Percentiles rank a stretch among this genome's conserved stretches.
Conservation (phyloP, 129 eudicot genomes). For the Pulicaria dysenterica region DNA sequence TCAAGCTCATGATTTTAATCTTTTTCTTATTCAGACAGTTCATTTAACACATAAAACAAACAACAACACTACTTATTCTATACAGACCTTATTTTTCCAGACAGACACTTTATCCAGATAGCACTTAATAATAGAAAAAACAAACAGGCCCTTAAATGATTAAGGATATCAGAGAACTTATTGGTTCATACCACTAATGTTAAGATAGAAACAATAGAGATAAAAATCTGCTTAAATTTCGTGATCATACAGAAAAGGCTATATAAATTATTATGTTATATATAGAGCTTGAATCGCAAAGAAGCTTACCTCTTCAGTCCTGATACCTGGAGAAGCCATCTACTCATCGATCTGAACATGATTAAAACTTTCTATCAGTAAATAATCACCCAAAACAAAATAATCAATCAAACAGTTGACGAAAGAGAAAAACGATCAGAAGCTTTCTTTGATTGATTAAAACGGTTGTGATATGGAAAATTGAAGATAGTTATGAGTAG, state of each 20-base stretch:
- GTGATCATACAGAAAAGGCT: not conserved
- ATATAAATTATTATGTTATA: not conserved
- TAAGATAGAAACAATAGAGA: not conserved
- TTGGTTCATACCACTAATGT: not conserved
- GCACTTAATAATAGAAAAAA: too few species aligned
- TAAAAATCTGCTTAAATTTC: not conserved
- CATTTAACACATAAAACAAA: too few species aligned
- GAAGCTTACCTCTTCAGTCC: slow-evolving; percentile 85
- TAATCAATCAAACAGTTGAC: not conserved
- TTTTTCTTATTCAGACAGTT: too few species aligned
- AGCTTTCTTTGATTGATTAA: slow-evolving; percentile 23
- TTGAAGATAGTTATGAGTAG: slow-evolving; percentile 15
- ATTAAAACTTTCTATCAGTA: not conserved
- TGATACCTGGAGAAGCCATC: slow-evolving; percentile 80
- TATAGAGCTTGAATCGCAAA: not conserved
- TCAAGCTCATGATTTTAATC: too few species aligned
- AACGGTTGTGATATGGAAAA: slow-evolving; percentile 23
- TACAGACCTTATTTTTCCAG: too few species aligned
- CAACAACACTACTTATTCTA: too few species aligned
- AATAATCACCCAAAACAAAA: not conserved
- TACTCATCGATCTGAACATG: slow-evolving; percentile 14
- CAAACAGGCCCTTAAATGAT: too few species aligned
- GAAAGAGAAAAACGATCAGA: slow-evolving; percentile 10
- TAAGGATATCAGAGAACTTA: too few species aligned
- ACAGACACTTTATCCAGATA: too few species aligned